phyloP scores from a whole-genome alignment of 352 stramenopile genomes.

The Globisporangium radiosum region DNA sequence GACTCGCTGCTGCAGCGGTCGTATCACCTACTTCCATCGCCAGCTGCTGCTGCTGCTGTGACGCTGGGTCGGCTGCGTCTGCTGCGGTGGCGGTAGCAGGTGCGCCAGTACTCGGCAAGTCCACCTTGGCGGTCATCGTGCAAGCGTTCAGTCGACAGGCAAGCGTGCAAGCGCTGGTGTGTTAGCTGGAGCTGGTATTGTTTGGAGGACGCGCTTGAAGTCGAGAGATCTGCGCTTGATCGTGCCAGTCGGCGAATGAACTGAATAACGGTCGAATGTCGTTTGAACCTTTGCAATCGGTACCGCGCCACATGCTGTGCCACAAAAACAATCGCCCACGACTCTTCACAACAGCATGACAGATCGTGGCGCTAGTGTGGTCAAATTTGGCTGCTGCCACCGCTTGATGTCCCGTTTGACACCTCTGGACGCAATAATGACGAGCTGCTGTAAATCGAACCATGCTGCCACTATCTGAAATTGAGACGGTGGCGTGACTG shows the following conservation, averaged over 20 bases:
- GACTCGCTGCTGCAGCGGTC: background rate
- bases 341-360: background rate
- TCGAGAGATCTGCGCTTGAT: background rate
- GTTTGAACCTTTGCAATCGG: background rate
- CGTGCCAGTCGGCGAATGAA: background rate
- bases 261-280: too few relatives aligned
- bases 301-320: background rate
- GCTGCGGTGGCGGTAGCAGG: background rate
- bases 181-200: too few relatives aligned
- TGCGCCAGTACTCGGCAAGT: background rate
- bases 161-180: too few relatives aligned
- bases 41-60: background rate
- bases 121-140: background rate
- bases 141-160: too few relatives aligned
- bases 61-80: background rate
- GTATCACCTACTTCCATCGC: background rate
- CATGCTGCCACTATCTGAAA: background rate
- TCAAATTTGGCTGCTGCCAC: background rate
- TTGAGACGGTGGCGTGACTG: background rate
- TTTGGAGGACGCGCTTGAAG: background rate
- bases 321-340: background rate
- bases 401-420: background rate
- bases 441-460: too few relatives aligned
- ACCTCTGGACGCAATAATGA: background rate
- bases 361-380: background rate